Evolutionary conservation across 108 stramenopile species (phyloP).

Genomic region (Skeletonema tropicum): DNA sequence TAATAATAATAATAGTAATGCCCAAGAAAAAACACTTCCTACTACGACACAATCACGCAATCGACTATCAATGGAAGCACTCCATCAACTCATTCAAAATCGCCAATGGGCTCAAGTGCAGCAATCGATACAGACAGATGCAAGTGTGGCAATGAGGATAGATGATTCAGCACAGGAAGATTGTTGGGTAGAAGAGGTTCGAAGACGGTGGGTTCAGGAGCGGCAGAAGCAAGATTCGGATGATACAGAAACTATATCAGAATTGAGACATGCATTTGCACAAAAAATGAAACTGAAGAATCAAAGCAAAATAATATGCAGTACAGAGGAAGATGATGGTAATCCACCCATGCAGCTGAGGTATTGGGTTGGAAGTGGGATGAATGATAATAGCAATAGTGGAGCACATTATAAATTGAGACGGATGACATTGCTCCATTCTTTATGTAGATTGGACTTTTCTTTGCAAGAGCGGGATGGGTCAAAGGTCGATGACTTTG

Average conservation of each 20-base stretch:
- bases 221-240: neutral
- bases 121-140: slow-evolving; percentile 15
- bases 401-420: neutral
- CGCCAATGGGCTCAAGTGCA: slow-evolving; percentile 5
- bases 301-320: neutral
- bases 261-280: neutral
- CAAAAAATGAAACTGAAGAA: slow-evolving; percentile 3
- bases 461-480: neutral
- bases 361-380: neutral
- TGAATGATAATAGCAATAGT: neutral
- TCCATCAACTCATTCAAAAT: slow-evolving; percentile 4
- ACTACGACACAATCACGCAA: neutral
- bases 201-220: neutral
- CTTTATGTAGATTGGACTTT: slow-evolving; percentile 11
- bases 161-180: slow-evolving; percentile 34
- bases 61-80: neutral
- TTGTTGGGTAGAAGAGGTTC: slow-evolving; percentile 5
- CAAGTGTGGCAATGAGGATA: slow-evolving; percentile 29
- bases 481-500: neutral
- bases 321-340: neutral
- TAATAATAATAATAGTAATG: too few species aligned
- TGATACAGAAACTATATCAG: neutral
- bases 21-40: too few species aligned
- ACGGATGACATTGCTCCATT: slow-evolving; percentile 18
- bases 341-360: neutral